Evolutionary conservation across 805 yeast species (phyloP).

Genomic region (Maudiozyma serrabonitensis): DNA sequence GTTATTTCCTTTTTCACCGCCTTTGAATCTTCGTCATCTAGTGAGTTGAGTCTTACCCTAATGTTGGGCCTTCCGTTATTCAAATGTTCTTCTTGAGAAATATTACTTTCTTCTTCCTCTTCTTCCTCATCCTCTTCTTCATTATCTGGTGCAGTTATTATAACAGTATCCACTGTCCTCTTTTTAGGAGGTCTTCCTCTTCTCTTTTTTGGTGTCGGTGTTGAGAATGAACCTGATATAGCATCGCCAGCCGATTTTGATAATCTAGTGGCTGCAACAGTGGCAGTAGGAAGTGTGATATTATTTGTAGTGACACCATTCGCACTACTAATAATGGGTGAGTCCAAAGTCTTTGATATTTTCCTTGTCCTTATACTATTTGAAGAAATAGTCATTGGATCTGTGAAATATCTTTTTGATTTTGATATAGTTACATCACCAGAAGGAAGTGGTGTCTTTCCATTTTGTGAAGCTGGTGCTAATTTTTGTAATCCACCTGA

Average conservation of each 20-base stretch:
- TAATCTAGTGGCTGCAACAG: slow-evolving; percentile 1
- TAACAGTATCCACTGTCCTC: slow-evolving; percentile 24
- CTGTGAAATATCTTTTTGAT: slow-evolving; percentile 24
- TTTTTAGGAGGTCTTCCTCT: slow-evolving; percentile 30
- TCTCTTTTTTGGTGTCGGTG: slow-evolving; percentile 14
- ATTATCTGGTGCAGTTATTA: slow-evolving; percentile 13
- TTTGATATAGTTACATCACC: slow-evolving; percentile 24
- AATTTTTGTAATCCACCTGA: background rate
- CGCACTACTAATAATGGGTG: background rate
- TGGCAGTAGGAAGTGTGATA: background rate
- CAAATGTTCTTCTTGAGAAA: background rate
- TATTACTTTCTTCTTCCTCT: background rate
- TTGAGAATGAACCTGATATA: background rate
- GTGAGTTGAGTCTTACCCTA: too few species aligned
- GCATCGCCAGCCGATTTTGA: background rate
- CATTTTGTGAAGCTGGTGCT: background rate
- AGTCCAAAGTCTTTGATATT: background rate
- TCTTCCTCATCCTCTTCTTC: background rate
- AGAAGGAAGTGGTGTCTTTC: slow-evolving; percentile 20
- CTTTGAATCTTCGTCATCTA: too few species aligned
- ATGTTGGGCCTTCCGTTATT: too few species aligned
- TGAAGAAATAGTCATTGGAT: slow-evolving; percentile 11
- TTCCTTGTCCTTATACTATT: background rate
- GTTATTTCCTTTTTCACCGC: too few species aligned
- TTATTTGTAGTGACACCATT: slow-evolving; percentile 1